Evolutionary conservation across 805 yeast species (phyloP).

Genomic region (Ogataea paraovalis): DNA sequence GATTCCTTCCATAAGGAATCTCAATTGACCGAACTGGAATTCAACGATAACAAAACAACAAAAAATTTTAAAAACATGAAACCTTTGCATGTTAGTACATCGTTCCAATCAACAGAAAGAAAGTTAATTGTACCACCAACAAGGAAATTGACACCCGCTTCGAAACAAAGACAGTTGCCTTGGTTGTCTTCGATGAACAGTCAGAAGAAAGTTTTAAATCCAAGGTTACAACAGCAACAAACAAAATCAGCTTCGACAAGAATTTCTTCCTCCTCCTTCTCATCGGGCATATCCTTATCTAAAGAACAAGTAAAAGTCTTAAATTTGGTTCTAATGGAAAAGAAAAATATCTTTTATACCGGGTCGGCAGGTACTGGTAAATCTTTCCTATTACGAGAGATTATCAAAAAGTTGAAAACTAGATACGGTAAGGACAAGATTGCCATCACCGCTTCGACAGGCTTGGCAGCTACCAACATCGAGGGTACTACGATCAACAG

Average conservation of each 20-base stretch:
- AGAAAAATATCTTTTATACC: slow-evolving; percentile 62
- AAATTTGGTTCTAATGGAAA: slow-evolving; percentile 45
- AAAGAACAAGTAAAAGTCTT: slow-evolving; percentile 46
- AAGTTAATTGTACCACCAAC: slow-evolving; percentile 4
- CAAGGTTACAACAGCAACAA: slow-evolving; percentile 12
- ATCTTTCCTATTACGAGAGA: slow-evolving; percentile 59
- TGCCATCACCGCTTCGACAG: slow-evolving; percentile 94
- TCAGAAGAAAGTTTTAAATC: slow-evolving; percentile 14
- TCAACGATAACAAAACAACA: neutral
- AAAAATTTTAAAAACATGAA: slow-evolving; percentile 22
- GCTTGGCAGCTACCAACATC: slow-evolving; percentile 90
- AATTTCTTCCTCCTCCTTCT: neutral
- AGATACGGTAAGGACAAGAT: slow-evolving; percentile 48
- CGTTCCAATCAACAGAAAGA: slow-evolving; percentile 1
- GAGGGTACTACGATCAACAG: slow-evolving; percentile 88
- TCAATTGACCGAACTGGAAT: neutral
- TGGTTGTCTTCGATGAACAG: slow-evolving; percentile 8
- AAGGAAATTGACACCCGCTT: slow-evolving; percentile 4
- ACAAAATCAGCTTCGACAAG: neutral
- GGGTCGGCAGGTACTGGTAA: slow-evolving; percentile 83
- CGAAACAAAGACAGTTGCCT: slow-evolving; percentile 18
- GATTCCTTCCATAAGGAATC: neutral
- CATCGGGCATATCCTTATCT: slow-evolving; percentile 11
- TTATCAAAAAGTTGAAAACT: slow-evolving; percentile 50
- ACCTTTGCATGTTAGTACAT: slow-evolving; percentile 15